A percentile compares a stretch with the other conserved stretches of the same genome.
Conservation (phyloP, 2,329 filamentous ascomycete genomes). For the Tolypocladium tundrense region DNA sequence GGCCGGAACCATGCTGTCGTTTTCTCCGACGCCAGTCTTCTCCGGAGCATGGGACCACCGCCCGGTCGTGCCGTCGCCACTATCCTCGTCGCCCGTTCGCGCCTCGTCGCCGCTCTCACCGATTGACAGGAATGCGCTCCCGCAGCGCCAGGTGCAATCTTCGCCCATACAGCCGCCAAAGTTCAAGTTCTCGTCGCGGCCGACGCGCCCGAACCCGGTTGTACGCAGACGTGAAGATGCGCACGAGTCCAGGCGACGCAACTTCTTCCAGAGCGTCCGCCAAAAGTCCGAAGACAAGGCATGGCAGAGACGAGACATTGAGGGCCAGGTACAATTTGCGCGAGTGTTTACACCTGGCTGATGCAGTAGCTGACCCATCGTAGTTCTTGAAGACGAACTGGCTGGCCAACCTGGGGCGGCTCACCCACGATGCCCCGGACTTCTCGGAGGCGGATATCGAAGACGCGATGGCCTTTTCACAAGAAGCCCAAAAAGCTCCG, state of each 20-base stretch:
- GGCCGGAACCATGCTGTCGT: constrained; percentile 27
- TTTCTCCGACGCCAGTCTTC: constrained; percentile 32
- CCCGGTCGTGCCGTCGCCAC: constrained; percentile 42
- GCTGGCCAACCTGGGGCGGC: constrained; percentile 19
- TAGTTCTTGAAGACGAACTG: constrained; percentile 27
- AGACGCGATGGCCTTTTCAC: constrained; percentile 30
- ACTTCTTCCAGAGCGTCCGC: constrained; percentile 60
- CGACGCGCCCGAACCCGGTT: constrained; percentile 52
- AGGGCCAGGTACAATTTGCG: constrained; percentile 33
- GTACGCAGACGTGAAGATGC: constrained; percentile 50
- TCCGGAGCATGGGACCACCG: constrained; percentile 32
- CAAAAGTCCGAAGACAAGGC: constrained; percentile 48
- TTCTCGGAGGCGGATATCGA: constrained; percentile 42
- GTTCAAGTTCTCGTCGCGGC: constrained; percentile 43
- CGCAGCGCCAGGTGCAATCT: constrained; percentile 32
- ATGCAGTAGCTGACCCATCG: neutral
- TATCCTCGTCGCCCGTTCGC: constrained; percentile 49
- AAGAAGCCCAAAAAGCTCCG: constrained; percentile 11
- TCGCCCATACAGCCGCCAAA: constrained; percentile 30
- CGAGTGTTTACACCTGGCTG: neutral
- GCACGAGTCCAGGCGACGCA: constrained; percentile 52
- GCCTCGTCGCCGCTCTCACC: constrained; percentile 37
- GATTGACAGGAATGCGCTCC: constrained; percentile 29
- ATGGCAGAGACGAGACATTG: constrained; percentile 52
- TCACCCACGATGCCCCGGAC: constrained; percentile 23